Percentiles rank a stretch among this genome's conserved stretches.
These are phyloP conservation scores for Suillus placidus DNA, from an alignment of 768 basidiomycete genomes.

Conservation along the genomic window DNA sequence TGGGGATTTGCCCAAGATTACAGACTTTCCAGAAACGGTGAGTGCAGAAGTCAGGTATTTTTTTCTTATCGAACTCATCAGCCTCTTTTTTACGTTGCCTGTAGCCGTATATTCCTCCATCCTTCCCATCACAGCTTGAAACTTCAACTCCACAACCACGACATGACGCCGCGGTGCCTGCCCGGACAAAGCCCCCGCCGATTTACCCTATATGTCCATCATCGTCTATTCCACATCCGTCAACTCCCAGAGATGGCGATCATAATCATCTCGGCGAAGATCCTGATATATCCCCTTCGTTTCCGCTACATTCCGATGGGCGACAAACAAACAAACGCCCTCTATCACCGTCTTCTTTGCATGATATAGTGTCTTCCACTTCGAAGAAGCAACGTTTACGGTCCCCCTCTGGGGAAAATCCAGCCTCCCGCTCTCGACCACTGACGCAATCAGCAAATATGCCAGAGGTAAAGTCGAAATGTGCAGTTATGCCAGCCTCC, in stretches of 20 bases:
- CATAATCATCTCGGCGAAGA: constrained; percentile 12
- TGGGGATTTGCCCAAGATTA: constrained; percentile 28
- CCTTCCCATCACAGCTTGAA: constrained; percentile 52
- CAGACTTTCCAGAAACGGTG: constrained; percentile 42
- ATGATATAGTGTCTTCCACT: constrained; percentile 20
- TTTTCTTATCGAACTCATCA: constrained; percentile 18
- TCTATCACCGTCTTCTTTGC: constrained; percentile 30
- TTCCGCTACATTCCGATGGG: constrained; percentile 19
- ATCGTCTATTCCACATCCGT: constrained; percentile 31
- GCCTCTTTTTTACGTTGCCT: constrained; percentile 5
- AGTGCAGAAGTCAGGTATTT: constrained; percentile 21
- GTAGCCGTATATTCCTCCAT: constrained; percentile 56
- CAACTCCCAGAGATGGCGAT: constrained; percentile 22
- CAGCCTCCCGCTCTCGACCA: constrained; percentile 4
- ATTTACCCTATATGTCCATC: constrained; percentile 34
- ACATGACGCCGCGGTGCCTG: constrained; percentile 16
- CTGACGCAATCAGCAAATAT: constrained; percentile 14
- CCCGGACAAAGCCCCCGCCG: constrained; percentile 46
- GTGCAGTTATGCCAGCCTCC: not conserved
- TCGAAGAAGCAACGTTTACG: constrained; percentile 26
- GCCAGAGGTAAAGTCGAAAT: constrained; percentile 19
- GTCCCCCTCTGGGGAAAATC: not conserved
- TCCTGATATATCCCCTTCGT: constrained; percentile 17
- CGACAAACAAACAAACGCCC: constrained; percentile 32
- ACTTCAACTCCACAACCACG: constrained; percentile 55